Evolutionary conservation across 441 rosid species (phyloP), one percentile per base, ranked within the genome.

Genomic region (Erodium chrysanthum): DNA sequence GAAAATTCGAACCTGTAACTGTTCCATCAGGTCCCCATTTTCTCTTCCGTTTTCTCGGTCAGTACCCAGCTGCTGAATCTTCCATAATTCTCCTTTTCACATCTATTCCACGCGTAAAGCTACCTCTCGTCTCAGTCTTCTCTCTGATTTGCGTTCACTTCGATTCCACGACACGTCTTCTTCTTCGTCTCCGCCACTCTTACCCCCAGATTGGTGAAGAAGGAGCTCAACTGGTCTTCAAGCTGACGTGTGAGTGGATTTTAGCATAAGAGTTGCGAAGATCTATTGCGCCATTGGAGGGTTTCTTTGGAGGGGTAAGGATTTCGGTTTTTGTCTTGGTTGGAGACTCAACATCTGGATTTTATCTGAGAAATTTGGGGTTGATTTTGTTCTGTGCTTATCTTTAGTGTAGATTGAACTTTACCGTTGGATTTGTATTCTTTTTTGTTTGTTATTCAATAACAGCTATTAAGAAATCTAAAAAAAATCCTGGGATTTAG

Each of bases 21-120:
- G 60, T 52, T 52, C 60, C 60, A 52, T 52, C 60, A 52, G 22
- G 11, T 52, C 60, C 60, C 60, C 60, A 52, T 52, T 52, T 52
- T 18, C 60, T 52, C 60, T 52, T 17, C 10, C 23, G 10, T 20
- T 18, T 18, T 52, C 22, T 17, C 23, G 25, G 23, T 17, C 9
- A 17, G 6, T 17, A 50, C 59, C 59, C 59, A 50, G 60, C 7
- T 52, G 23, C 60, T 52, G 23, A 52, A 52, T 52, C 60, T 52
- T 35, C 40, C 3, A 3, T 2, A 52, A 52, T 18, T 18, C 40
- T 35, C 8, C 5, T 35, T 35, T 35, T 35, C 40, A 35, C 40
- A 35, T 35, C 40, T 35, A 35, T 35, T 52, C 22, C 60, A 20
- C 60, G 60, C 50, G 50, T 44, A 44, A 44, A 44, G 50, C 50